phyloP scores from a whole-genome alignment of 208 protist species.

The Strigomonas oncopelti region DNA sequence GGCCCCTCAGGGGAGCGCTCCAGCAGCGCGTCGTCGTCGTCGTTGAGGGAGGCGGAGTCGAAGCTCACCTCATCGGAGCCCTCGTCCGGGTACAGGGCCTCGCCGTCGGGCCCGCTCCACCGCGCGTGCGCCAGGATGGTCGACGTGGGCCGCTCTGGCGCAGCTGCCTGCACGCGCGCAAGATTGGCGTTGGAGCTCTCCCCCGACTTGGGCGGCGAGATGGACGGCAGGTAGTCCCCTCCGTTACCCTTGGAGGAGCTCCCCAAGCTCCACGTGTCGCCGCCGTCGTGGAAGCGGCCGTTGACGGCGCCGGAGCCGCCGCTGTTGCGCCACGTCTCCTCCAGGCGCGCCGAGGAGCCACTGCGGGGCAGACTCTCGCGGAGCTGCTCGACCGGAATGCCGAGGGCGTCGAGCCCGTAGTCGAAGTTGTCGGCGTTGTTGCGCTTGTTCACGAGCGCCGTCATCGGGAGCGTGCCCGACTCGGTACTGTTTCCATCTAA shows the following conservation, averaged over 20 bases:
- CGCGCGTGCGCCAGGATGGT: conserved; percentile 6
- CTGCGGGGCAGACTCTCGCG: neutral
- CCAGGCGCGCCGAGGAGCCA: neutral
- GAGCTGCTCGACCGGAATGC: conserved; percentile 29
- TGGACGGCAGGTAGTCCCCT: neutral
- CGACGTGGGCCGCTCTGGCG: neutral
- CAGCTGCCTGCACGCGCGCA: neutral
- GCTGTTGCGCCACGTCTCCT: neutral
- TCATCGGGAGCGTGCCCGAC: neutral
- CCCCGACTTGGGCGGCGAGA: neutral
- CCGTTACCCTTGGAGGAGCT: neutral
- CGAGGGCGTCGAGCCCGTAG: conserved; percentile 38
- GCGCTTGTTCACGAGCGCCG: neutral
- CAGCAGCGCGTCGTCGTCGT: neutral
- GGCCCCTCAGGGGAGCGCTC: neutral
- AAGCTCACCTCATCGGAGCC: neutral
- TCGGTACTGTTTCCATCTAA: neutral
- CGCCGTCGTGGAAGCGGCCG: neutral
- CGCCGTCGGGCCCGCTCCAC: neutral
- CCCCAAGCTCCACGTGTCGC: neutral
- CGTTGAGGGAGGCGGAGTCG: conserved; percentile 1
- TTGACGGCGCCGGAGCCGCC: neutral
- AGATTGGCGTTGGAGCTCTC: neutral
- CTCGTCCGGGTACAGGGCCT: neutral
- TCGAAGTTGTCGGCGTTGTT: conserved; percentile 38